Percentiles rank a stretch among this genome's conserved stretches.
Evolutionary conservation across 2,329 filamentous ascomycete species (phyloP).

Genomic region (Hansfordia pulvinata): DNA sequence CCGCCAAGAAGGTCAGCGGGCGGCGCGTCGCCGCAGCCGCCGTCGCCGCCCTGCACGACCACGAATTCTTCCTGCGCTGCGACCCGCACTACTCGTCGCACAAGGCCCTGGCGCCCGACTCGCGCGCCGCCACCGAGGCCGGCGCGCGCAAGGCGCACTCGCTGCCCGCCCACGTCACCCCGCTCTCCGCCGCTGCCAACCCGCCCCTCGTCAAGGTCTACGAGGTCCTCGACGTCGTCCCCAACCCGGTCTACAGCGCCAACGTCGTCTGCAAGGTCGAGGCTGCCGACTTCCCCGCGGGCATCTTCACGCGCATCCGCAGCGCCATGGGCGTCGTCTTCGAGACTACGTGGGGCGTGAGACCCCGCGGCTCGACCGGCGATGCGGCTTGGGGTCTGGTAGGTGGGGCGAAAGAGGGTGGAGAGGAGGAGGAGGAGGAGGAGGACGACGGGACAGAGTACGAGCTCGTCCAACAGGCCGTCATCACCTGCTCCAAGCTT

Average conservation of each 20-base stretch:
- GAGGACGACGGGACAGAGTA: slow-evolving; percentile 10
- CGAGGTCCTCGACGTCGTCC: slow-evolving; percentile 36
- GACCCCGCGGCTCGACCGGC: too few relatives aligned
- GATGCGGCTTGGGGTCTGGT: too few relatives aligned
- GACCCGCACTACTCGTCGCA: slow-evolving; percentile 34
- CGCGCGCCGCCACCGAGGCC: slow-evolving; percentile 8
- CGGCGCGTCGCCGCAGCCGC: too few relatives aligned
- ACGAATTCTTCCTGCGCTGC: slow-evolving; percentile 35
- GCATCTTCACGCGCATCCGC: slow-evolving; percentile 35
- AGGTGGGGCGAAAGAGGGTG: slow-evolving; percentile 18
- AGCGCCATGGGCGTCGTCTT: slow-evolving; percentile 36
- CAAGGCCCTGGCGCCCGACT: slow-evolving; percentile 10
- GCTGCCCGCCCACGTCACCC: slow-evolving; percentile 11
- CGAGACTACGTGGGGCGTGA: slow-evolving; percentile 34
- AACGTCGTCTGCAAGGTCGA: slow-evolving; percentile 40
- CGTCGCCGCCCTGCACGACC: slow-evolving; percentile 33
- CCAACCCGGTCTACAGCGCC: slow-evolving; percentile 40
- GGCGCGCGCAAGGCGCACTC: slow-evolving; percentile 14
- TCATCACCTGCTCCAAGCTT: slow-evolving; percentile 35
- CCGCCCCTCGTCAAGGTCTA: slow-evolving; percentile 22
- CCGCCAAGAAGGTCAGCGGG: slow-evolving; percentile 19
- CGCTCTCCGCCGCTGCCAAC: slow-evolving; percentile 8
- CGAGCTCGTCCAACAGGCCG: slow-evolving; percentile 33
- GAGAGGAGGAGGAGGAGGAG: slow-evolving; percentile 10
- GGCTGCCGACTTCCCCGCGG: slow-evolving; percentile 33